These are phyloP conservation scores for Globisporangium iwayamae DNA, from an alignment of 352 stramenopile genomes.

Conservation along the genomic window DNA sequence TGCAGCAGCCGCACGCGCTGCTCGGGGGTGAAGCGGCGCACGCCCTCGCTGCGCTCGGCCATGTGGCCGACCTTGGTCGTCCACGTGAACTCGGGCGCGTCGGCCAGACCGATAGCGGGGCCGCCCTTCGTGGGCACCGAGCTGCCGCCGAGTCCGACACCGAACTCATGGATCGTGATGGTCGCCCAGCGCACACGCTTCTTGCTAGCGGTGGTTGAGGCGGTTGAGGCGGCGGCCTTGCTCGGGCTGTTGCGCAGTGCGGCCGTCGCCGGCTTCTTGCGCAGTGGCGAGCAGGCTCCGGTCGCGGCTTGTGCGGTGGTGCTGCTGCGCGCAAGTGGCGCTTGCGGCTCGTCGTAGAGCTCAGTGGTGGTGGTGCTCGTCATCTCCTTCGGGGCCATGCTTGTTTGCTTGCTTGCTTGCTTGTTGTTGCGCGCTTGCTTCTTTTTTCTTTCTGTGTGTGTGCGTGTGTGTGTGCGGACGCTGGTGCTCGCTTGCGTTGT, in stretches of 20 bases:
- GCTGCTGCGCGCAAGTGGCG: background rate
- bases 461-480: background rate
- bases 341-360: conserved; percentile 14
- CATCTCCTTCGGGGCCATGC: conserved; percentile 35
- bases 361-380: conserved; percentile 6
- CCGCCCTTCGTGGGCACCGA: conserved; percentile 46
- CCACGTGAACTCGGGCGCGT: conserved; percentile 55
- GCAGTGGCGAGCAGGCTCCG: conserved; percentile 2
- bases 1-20: conserved; percentile 51
- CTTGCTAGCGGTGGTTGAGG: conserved; percentile 24
- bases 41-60: conserved; percentile 52
- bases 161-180: conserved; percentile 46
- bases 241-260: background rate
- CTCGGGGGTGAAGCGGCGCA: conserved; percentile 51
- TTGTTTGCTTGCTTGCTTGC: conserved; percentile 18
- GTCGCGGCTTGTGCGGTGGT: background rate
- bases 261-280: conserved; percentile 6
- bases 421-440: conserved; percentile 12
- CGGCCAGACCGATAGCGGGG: conserved; percentile 45
- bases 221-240: background rate
- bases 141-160: conserved; percentile 42
- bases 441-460: conserved; percentile 11
- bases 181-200: conserved; percentile 40
- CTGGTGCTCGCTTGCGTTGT: background rate
- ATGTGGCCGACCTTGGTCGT: conserved; percentile 64